Base-by-base conservation (phyloP, 2,329 filamentous ascomycete species). In the Fusarium domesticum region DNA sequence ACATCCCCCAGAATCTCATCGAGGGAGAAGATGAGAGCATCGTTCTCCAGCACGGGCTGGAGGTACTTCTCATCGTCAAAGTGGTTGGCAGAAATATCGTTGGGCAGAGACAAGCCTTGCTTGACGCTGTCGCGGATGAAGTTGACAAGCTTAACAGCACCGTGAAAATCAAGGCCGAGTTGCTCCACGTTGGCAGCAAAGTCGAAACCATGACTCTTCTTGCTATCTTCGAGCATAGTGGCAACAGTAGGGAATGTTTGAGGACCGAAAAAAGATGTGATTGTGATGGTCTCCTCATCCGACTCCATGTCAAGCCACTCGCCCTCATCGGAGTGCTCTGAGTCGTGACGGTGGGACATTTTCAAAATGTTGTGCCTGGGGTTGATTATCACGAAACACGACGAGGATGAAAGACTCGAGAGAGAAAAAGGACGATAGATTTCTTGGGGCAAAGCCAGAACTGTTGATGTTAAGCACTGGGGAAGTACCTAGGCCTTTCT, bases 11-110 rank as follows among this genome's bases (percentile, higher is more conserved):
- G 73, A 11, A 71, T 53, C 50, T 96, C 93, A 52, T 95, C 92
- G 16, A 98, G 74, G 43, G 81, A 87, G 63, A 95, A 90, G 23
- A 98, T 80, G 41, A 97, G 73, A 4, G 91, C 87, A 64, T 98
- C 93, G 55, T 96, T 89, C 46, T 93, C 85, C 6, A 98, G 70
- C 4, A 90, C 84, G 0, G 93, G 93, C 62, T 87, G 86, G 46
- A 98, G 74, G 61, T 84, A 95, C 53, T 78, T 76, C 52, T 97
- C 92, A 49, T 89, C 81, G n/a, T 82, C 76, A 50, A 96, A 83
- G 18, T 82, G 73, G 2, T 73, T 70, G 28, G 72, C 71, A 3
- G 80, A 74, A 45, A 88, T 82, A 34, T 84, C 68, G 45, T 78
- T 73, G 1, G 81, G 80, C 3, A 81, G 62, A 6, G 69, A 33